These are phyloP conservation scores for Coemansia sp. DNA, from an alignment of 192 early-diverging fungal species.

Conservation along the genomic window DNA sequence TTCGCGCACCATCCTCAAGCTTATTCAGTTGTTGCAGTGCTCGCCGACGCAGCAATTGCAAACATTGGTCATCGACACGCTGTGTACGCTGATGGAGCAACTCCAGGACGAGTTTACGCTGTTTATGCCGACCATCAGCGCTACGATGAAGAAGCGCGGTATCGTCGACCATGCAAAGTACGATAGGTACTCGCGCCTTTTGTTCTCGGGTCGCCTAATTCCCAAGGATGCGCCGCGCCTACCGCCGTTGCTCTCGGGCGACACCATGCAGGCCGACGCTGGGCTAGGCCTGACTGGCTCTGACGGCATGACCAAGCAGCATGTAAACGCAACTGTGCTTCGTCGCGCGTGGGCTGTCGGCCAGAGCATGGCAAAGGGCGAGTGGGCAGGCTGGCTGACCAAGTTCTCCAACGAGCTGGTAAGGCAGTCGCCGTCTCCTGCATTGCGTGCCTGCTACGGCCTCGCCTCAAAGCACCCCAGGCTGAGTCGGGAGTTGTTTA, in stretches of 20 bases:
- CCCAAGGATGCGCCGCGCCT: constrained; percentile 6
- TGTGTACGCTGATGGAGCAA: constrained; percentile 81
- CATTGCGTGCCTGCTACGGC: constrained; percentile 83
- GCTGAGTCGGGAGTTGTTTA: constrained; percentile 89
- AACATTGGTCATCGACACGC: constrained; percentile 72
- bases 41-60: constrained; percentile 57
- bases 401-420: constrained; percentile 88
- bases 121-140: constrained; percentile 86
- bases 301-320: background rate
- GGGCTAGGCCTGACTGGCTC: background rate
- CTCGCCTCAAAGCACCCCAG: constrained; percentile 81
- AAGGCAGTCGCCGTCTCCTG: constrained; percentile 91
- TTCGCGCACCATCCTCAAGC: constrained; percentile 81
- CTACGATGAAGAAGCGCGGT: constrained; percentile 66
- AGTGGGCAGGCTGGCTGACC: constrained; percentile 94
- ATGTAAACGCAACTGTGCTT: constrained; percentile 56
- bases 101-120: constrained; percentile 82
- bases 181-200: constrained; percentile 69
- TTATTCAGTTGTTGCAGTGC: constrained; percentile 73
- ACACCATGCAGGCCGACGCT: background rate
- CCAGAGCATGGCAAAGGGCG: constrained; percentile 61
- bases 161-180: constrained; percentile 70
- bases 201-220: constrained; percentile 72
- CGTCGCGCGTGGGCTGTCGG: constrained; percentile 78
- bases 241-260: background rate